Conservation (phyloP, 257 asterid genomes). For the Jacaranda mimosifolia region DNA sequence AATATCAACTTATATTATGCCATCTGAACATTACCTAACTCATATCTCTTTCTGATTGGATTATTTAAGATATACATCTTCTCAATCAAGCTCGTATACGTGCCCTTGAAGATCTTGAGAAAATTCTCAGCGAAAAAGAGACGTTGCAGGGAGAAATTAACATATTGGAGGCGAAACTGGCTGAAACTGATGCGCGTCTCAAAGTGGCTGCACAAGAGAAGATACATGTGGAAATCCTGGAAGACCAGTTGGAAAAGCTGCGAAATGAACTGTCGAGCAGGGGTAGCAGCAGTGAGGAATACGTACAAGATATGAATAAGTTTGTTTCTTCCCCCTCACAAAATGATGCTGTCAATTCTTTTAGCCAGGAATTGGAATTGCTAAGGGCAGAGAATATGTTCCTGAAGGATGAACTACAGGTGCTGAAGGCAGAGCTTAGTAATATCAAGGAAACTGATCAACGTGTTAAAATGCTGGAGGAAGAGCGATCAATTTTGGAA, state of each 20-base stretch:
- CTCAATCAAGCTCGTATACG: constrained; percentile 84
- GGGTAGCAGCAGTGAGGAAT: constrained; percentile 45
- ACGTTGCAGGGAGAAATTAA: constrained; percentile 81
- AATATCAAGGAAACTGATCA: constrained; percentile 68
- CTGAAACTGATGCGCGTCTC: constrained; percentile 87
- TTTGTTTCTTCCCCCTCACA: constrained; percentile 45
- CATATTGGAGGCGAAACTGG: constrained; percentile 77
- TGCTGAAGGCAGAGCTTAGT: constrained; percentile 65
- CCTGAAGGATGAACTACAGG: constrained; percentile 73
- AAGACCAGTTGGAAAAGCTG: constrained; percentile 79
- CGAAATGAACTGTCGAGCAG: constrained; percentile 62
- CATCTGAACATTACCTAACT: constrained; percentile 30
- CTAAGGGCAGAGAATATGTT: constrained; percentile 73
- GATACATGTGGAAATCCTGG: constrained; percentile 70
- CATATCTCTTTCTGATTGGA: constrained; percentile 33
- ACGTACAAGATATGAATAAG: constrained; percentile 42
- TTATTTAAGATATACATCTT: constrained; percentile 70
- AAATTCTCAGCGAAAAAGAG: constrained; percentile 76
- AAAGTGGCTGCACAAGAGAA: constrained; percentile 87
- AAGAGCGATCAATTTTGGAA: constrained; percentile 67
- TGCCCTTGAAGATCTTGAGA: constrained; percentile 80
- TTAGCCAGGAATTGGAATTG: constrained; percentile 64
- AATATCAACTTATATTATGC: neutral
- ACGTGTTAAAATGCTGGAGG: constrained; percentile 70
- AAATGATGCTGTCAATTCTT: constrained; percentile 41